Evolutionary conservation across 2,329 filamentous ascomycete species (phyloP).

Genomic region (Ophiognomonia clavigignenti-juglandacearum): DNA sequence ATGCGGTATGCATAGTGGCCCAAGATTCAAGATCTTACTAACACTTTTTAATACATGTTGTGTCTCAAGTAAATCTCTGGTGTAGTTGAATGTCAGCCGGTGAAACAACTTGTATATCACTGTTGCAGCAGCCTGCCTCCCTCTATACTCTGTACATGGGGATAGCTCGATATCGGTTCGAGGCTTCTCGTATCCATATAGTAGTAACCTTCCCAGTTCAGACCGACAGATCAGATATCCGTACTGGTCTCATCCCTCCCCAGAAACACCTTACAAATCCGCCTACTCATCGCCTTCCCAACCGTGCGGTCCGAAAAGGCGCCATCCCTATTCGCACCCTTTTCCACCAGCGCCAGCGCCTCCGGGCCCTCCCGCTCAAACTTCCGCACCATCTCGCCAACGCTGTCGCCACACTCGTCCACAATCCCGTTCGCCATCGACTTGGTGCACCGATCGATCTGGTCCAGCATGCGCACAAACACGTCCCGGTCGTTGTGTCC

Average conservation of each 20-base stretch:
- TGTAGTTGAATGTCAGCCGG: no score
- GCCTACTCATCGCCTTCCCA: slow-evolving; percentile 53
- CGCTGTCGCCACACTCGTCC: slow-evolving; percentile 52
- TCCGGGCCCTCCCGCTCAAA: slow-evolving; percentile 55
- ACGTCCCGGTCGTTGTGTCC: slow-evolving; percentile 63
- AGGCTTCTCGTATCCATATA: no score
- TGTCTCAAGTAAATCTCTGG: no score
- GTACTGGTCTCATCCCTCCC: slow-evolving; percentile 50
- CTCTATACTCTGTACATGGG: no score
- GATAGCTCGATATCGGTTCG: no score
- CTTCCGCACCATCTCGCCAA: slow-evolving; percentile 52
- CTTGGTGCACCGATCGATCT: slow-evolving; percentile 66
- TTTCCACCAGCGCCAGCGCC: slow-evolving; percentile 57
- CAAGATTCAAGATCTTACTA: no score
- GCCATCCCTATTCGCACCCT: slow-evolving; percentile 53
- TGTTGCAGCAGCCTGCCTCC: no score
- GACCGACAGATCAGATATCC: slow-evolving; percentile 37
- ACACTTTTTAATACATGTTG: no score
- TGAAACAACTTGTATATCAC: no score
- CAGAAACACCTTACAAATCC: slow-evolving; percentile 57
- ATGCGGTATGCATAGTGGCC: no score
- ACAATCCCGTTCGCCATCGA: slow-evolving; percentile 68
- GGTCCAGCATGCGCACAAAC: slow-evolving; percentile 71
- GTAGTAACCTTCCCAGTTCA: no score
- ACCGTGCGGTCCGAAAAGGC: slow-evolving; percentile 48